Conservation (phyloP, 306 rosid species). For the Morella rubra region DNA sequence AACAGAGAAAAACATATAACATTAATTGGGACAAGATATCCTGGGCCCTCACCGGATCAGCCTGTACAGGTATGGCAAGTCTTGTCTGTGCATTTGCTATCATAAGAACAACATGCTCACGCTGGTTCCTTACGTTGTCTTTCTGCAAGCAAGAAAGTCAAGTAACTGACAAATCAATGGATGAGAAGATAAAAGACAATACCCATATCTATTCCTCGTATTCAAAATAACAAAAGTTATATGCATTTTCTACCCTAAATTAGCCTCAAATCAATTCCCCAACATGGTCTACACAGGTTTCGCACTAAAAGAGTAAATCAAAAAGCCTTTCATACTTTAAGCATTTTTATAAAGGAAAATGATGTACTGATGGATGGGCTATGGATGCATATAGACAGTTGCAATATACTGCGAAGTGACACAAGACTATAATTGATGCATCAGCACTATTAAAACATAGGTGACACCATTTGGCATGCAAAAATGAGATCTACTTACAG, state of each 20-base stretch:
- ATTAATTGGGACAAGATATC: neutral
- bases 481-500: neutral
- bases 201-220: neutral
- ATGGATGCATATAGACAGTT: neutral
- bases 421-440: neutral
- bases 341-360: neutral
- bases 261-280: neutral
- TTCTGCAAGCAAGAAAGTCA: slow-evolving; percentile 47
- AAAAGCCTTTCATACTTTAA: neutral
- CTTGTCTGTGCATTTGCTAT: slow-evolving; percentile 88
- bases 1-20: neutral
- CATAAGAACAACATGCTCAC: slow-evolving; percentile 82
- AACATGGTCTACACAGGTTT: neutral
- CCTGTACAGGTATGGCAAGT: slow-evolving; percentile 55
- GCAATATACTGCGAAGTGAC: neutral
- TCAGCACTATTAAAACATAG: neutral
- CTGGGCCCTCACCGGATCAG: slow-evolving; percentile 75
- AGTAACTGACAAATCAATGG: neutral
- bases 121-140: slow-evolving; percentile 87
- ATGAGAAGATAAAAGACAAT: neutral
- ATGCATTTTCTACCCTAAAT: neutral
- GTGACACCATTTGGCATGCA: slow-evolving; percentile 4
- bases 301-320: neutral
- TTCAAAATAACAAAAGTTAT: neutral
- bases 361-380: too few relatives aligned